Evolutionary conservation across 225 moss, liverwort and hornwort species (phyloP).

Genomic region (Anthoceros angustus): DNA sequence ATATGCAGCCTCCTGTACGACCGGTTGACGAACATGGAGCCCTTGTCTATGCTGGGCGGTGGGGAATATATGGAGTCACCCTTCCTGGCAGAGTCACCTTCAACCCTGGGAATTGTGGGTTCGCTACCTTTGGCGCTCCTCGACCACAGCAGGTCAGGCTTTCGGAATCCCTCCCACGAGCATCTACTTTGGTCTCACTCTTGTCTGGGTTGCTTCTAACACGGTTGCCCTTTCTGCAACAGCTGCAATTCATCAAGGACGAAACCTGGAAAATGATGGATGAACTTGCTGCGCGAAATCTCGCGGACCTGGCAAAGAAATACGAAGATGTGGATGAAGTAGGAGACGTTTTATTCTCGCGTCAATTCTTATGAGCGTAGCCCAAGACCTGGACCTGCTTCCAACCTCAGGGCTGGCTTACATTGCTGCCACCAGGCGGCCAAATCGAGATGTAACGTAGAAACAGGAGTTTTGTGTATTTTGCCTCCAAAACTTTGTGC

Average conservation of each 20-base stretch:
- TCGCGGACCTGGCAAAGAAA: slow-evolving; percentile 30
- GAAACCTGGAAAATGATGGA: slow-evolving; percentile 86
- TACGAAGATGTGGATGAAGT: slow-evolving; percentile 55
- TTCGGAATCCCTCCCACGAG: not conserved
- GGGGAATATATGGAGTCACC: slow-evolving; percentile 90
- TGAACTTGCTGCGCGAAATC: slow-evolving; percentile 31
- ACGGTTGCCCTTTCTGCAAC: not conserved
- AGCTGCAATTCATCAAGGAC: slow-evolving; percentile 72
- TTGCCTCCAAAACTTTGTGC: too few species aligned
- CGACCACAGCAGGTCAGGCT: slow-evolving; percentile 67
- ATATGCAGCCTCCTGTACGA: slow-evolving; percentile 47
- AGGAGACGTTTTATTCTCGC: slow-evolving; percentile 55
- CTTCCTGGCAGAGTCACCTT: slow-evolving; percentile 87
- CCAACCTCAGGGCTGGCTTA: too few species aligned
- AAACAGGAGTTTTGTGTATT: too few species aligned
- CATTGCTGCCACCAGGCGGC: too few species aligned
- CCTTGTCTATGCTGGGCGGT: slow-evolving; percentile 71
- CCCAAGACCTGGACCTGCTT: too few species aligned
- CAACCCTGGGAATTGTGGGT: slow-evolving; percentile 89
- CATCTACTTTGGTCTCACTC: not conserved
- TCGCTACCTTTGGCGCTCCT: slow-evolving; percentile 82
- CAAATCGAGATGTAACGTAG: too few species aligned
- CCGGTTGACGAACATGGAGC: slow-evolving; percentile 74
- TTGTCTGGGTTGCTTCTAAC: not conserved
- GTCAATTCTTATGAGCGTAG: slow-evolving; percentile 55